These are phyloP conservation scores for Apiospora koreana DNA, from an alignment of 2,329 filamentous ascomycete genomes.

Conservation along the genomic window DNA sequence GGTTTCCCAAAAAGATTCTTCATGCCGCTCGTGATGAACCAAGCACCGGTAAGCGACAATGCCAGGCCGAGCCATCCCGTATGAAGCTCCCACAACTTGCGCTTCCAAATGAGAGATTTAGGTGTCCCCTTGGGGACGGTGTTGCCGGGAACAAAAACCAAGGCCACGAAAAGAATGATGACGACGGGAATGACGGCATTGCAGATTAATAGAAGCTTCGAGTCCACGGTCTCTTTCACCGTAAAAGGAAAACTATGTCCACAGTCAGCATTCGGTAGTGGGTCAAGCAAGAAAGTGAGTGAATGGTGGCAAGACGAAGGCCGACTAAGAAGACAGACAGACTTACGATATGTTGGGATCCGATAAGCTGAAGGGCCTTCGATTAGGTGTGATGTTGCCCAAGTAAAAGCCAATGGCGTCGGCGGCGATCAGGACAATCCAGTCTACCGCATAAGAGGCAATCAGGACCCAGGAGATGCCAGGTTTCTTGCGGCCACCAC, in stretches of 20 bases:
- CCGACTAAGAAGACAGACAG: constrained; percentile 23
- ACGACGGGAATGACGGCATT: constrained; percentile 64
- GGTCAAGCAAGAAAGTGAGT: not conserved
- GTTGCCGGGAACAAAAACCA: constrained; percentile 72
- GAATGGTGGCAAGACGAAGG: constrained; percentile 12
- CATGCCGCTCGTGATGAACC: constrained; percentile 81
- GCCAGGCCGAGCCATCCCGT: constrained; percentile 81
- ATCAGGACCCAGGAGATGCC: constrained; percentile 44
- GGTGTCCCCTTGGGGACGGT: constrained; percentile 65
- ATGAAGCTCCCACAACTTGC: constrained; percentile 91
- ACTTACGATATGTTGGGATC: constrained; percentile 75
- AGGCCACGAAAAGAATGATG: constrained; percentile 67
- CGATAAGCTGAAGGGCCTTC: constrained; percentile 69
- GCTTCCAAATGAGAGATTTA: constrained; percentile 67
- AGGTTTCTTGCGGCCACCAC: constrained; percentile 19
- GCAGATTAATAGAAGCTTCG: constrained; percentile 64
- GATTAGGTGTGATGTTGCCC: constrained; percentile 62
- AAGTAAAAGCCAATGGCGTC: constrained; percentile 61
- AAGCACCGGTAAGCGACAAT: constrained; percentile 69
- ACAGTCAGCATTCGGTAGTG: not conserved
- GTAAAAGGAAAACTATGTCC: constrained; percentile 67
- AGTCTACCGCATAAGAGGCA: constrained; percentile 72
- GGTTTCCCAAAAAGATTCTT: constrained; percentile 74
- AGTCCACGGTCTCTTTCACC: constrained; percentile 70
- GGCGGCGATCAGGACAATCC: constrained; percentile 65